Base-by-base conservation (phyloP, 192 early-diverging fungal genomes). In the Dissophora ornata region DNA sequence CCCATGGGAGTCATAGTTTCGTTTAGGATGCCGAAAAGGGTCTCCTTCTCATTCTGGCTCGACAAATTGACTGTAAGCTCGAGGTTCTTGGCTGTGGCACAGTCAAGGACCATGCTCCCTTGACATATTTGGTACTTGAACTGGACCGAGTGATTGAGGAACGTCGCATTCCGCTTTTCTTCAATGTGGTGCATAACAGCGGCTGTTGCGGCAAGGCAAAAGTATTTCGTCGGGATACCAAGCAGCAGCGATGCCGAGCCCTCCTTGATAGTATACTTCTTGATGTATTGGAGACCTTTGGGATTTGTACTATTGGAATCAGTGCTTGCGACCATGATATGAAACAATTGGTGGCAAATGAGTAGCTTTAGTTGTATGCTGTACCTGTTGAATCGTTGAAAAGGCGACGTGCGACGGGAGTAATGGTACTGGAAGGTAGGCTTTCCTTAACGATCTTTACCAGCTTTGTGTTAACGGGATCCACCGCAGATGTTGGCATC, bases 1-100 rank as follows among this genome's bases (percentile, higher is more conserved):
- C 91, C 91, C 91, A 93, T 93, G 2, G 85, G 64, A 2, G 91
- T 93, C 5, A 58, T 36, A 0, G 91, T 90, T 24, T 84, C 67
- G 59, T 89, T 86, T 16, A 93, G 51, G 1, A 88, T 62, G 28
- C 89, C 89, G 65, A 84, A 89, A 1, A 93, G 69, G 0, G 86
- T 84, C 7, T 88, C 66, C 22, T 73, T 83, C 28, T 71, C 83
- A 22, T 83, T 73, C 21, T 64, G 80, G 18, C 80, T 80, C n/a
- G 57, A 56, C 5, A 86, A 71, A 44, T 87, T 91, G 16, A 51
- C 45, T 0, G 87, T 80, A 11, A 93, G 77, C 63, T 93, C 91
- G 34, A 93, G 73, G 42, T 88, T 90, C 29, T 80, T 54, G 4
- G 87, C 83, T 10, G 89, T 90, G 18, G 82, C 77, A 28, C 69